Evolutionary conservation across 1,139 yeast genomes (phyloP), one percentile per base, ranked within the genome.

Genomic region (Hyphopichia pseudoburtonii): DNA sequence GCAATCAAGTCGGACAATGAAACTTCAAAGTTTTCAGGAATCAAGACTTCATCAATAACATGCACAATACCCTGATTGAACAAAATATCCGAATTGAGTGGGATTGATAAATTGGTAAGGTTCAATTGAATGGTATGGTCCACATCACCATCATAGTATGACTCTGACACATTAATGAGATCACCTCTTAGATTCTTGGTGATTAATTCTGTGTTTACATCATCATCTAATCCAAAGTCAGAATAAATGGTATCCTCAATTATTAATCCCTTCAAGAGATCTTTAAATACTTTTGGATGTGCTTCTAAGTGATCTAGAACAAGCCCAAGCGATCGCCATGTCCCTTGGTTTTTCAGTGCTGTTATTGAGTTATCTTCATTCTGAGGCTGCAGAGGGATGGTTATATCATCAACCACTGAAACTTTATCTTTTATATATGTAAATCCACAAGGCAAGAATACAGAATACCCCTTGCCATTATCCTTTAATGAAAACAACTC

Each of bases 61-160:
- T 89, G 97, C 2, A 87, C 77, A 0, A 90, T 96, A 1, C 97
- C 98, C 52, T 85, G 83, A 43, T 78, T 80, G 56, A 86, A 90
- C 14, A 92, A 56, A 7, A 88, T 72, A 55, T 92, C 97, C 2
- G 80, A 67, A 42, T 78, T 73, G 35, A 70, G 66, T 0, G 70
- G 67, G 2, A 70, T 40, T 10, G 58, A 42, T 10, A 69, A 35
- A 6, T 41, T 36, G 2, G 70, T 60, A 27, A 50, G 46, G 44
- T 68, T 65, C 39, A 48, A 62, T 28, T 17, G 45, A 32, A 50
- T 64, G 30, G 30, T 60, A 50, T 60, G 60, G 35, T 56, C 56
- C 28, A 32, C 38, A 3, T 49, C 45, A 2, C 68, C 63, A 22
- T 62, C 64, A 23, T 60, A 49, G 16, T 42, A 43, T 3, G 43